Base-by-base conservation (phyloP, 495 filamentous ascomycete genomes). In the Penicillium samsonianum region DNA sequence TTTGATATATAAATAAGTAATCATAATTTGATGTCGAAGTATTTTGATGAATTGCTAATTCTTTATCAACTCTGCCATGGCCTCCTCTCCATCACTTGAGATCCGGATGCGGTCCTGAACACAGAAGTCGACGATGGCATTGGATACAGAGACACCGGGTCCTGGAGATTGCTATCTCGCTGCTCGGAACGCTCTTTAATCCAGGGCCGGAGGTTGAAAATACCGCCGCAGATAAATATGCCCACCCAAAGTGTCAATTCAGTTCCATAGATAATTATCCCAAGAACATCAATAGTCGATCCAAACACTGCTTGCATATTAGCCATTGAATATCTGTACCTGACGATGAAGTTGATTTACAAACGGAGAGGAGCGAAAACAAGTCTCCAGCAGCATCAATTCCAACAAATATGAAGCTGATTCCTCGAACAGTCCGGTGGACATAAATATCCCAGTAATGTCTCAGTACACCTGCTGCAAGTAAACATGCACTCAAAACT, bases 351-450 rank as follows among this genome's bases (percentile, higher is more conserved):
- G 25, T 17, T 25, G 37, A 58, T 53, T 61, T 35, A 76, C 73
- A 68, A 37, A 88, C 70, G 5, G 85, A 86, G 12, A 85, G 61
- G 0, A 87, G 73, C 4, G 84, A 86, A 53, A 82, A 83, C 1
- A 87, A 54, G 71, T 88, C 85, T 0, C 84, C 85, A 2, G 79
- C 76, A 4, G 84, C 84, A 66, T 88, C 85, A 40, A 87, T 85
- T 0, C 69, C 83, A 1, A 86, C 83, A 61, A 87, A 88, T 4
- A 86, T 69, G 67, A 88, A 87, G 14, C 81, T 85, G 30, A 88
- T 87, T 8, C 85, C 85, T 2, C 82, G 75, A 12, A 87, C 84
- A 0, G 84, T 86, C 11, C 78, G 73, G 53, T 86, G 77, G 12
- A 73, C 63, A 48, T 80, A 84, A 22, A 87, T 86, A 59, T 85